phyloP scores from a whole-genome alignment of 768 basidiomycete species.

The Auriscalpium orientale region DNA sequence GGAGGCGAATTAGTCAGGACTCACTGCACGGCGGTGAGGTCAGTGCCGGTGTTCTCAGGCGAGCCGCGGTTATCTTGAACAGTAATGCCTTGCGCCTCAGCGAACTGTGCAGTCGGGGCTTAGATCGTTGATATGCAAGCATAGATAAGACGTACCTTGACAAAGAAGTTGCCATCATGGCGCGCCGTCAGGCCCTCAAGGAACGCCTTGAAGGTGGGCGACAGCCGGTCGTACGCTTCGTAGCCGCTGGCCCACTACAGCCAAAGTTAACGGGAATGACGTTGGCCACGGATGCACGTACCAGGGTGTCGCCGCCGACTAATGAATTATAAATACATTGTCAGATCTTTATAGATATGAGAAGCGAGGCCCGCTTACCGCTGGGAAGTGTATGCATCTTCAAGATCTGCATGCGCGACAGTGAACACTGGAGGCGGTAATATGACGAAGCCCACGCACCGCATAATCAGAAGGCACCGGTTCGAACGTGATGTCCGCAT shows the following conservation, averaged over 20 bases:
- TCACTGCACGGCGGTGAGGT: constrained; percentile 45
- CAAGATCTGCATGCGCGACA: constrained; percentile 20
- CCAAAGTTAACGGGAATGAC: neutral
- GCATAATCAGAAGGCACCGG: constrained; percentile 53
- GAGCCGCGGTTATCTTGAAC: constrained; percentile 41
- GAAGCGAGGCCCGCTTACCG: neutral
- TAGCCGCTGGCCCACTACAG: constrained; percentile 30
- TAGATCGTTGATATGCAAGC: constrained; percentile 1
- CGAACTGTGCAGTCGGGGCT: constrained; percentile 17
- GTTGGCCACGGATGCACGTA: constrained; percentile 16
- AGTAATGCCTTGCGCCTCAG: constrained; percentile 20
- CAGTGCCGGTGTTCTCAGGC: constrained; percentile 42
- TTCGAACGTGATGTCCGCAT: constrained; percentile 57
- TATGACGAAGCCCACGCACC: constrained; percentile 17
- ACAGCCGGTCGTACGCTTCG: constrained; percentile 58
- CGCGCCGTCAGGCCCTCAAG: constrained; percentile 52
- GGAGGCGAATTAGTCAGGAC: constrained; percentile 34
- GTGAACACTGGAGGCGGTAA: neutral
- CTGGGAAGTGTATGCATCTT: constrained; percentile 26
- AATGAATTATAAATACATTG: neutral
- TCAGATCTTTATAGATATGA: neutral
- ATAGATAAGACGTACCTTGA: constrained; percentile 21
- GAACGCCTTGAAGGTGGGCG: constrained; percentile 43
- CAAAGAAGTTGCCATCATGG: constrained; percentile 40
- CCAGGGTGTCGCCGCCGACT: constrained; percentile 31